Percentiles rank a stretch among this genome's conserved stretches.
phyloP scores from a whole-genome alignment of 2,329 filamentous ascomycete species.

The Beauveria bassiana region DNA sequence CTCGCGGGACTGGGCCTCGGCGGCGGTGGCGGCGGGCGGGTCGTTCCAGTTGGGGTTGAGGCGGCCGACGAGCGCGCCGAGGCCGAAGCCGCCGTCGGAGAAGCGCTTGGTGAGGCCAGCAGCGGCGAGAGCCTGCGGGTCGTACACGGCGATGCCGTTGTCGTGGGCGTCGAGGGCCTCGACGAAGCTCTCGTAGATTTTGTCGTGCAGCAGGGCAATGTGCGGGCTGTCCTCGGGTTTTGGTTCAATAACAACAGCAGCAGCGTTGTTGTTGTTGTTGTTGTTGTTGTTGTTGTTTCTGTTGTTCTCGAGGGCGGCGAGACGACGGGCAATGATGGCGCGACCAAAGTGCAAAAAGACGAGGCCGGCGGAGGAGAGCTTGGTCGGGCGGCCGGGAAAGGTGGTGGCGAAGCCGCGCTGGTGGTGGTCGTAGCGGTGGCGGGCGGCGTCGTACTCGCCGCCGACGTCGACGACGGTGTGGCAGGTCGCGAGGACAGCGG shows the following conservation, averaged over 20 bases:
- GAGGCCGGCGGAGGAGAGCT: slow-evolving; percentile 86
- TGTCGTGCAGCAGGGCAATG: slow-evolving; percentile 70
- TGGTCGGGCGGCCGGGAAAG: slow-evolving; percentile 77
- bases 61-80: slow-evolving; percentile 75
- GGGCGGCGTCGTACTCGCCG: slow-evolving; percentile 74
- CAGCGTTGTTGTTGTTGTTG: slow-evolving; percentile 21
- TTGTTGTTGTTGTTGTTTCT: slow-evolving; percentile 25
- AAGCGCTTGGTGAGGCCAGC: slow-evolving; percentile 77
- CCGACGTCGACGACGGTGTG: slow-evolving; percentile 98
- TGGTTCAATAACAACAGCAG: slow-evolving; percentile 26
- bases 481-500: slow-evolving; percentile 67
- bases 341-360: slow-evolving; percentile 95
- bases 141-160: slow-evolving; percentile 84
- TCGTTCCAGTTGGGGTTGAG: slow-evolving; percentile 80
- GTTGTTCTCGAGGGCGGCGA: slow-evolving; percentile 39
- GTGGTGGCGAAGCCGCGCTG: slow-evolving; percentile 82
- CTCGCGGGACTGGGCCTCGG: slow-evolving; percentile 48
- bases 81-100: slow-evolving; percentile 71
- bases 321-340: slow-evolving; percentile 60
- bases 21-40: slow-evolving; percentile 40
- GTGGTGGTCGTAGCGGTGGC: slow-evolving; percentile 90
- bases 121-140: slow-evolving; percentile 58
- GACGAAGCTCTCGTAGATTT: slow-evolving; percentile 88
- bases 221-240: slow-evolving; percentile 54
- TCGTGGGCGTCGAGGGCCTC: slow-evolving; percentile 97